Evolutionary conservation across 192 early-diverging fungal genomes (phyloP).

Genomic region (Dissophora globulifera): DNA sequence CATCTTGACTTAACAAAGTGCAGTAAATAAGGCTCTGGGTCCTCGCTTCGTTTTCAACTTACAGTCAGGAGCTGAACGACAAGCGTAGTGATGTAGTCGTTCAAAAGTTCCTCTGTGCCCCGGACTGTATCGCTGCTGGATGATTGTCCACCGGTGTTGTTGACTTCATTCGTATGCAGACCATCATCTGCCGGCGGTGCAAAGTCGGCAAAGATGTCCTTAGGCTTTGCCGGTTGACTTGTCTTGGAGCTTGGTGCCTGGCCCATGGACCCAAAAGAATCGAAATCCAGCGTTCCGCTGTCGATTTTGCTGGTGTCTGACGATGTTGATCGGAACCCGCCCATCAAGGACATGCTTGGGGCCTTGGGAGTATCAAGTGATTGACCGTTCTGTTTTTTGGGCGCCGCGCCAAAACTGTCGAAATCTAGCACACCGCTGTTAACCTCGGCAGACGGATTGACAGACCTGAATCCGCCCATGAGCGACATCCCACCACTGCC

Average conservation of each 20-base stretch:
- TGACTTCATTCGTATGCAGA: background rate
- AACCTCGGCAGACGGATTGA: background rate
- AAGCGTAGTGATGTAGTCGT: slow-evolving; percentile 47
- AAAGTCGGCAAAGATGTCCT: slow-evolving; percentile 39
- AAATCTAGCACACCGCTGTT: slow-evolving; percentile 37
- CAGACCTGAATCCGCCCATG: slow-evolving; percentile 18
- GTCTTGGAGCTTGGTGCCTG: background rate
- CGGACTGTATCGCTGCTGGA: slow-evolving; percentile 18
- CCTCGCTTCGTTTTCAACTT: background rate
- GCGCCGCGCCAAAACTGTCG: slow-evolving; percentile 17
- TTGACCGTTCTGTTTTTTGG: slow-evolving; percentile 9
- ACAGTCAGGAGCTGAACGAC: slow-evolving; percentile 50
- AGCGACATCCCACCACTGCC: slow-evolving; percentile 15
- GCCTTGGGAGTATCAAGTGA: background rate
- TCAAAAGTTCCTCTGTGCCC: slow-evolving; percentile 42
- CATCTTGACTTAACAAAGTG: no score
- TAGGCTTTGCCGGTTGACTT: background rate
- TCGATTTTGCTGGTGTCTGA: slow-evolving; percentile 17
- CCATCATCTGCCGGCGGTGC: slow-evolving; percentile 24
- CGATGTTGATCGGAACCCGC: slow-evolving; percentile 17
- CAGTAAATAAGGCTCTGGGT: background rate
- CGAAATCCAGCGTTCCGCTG: slow-evolving; percentile 47
- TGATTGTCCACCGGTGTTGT: background rate
- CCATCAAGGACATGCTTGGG: slow-evolving; percentile 37
- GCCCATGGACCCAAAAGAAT: slow-evolving; percentile 32